Evolutionary conservation across 1,139 yeast genomes (phyloP).

Genomic region (Spencermartinsiella ligniputridi): DNA sequence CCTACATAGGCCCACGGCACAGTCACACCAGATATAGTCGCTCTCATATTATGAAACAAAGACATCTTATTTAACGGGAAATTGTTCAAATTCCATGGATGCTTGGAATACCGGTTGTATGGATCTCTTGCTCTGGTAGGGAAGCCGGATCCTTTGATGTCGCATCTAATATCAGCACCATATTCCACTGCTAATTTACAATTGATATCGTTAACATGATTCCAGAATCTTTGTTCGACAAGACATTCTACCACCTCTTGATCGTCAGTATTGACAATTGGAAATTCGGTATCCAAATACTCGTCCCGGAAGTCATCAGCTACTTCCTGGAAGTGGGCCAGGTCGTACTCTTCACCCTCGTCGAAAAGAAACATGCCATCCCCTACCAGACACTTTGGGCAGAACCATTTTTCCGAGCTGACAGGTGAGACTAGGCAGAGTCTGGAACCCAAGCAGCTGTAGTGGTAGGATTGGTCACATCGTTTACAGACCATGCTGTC

Average conservation of each 20-base stretch:
- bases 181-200: constrained; percentile 45
- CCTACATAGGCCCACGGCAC: constrained; percentile 53
- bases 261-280: constrained; percentile 20
- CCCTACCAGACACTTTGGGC: constrained; percentile 77
- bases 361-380: constrained; percentile 89
- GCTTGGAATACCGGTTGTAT: constrained; percentile 34
- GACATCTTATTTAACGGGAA: constrained; percentile 57
- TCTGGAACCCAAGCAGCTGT: constrained; percentile 46
- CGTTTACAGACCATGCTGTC: constrained; percentile 33
- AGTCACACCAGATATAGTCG: constrained; percentile 43
- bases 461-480: constrained; percentile 67
- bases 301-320: constrained; percentile 47
- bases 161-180: constrained; percentile 44
- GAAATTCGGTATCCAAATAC: constrained; percentile 48
- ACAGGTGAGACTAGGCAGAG: constrained; percentile 41
- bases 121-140: constrained; percentile 37
- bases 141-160: constrained; percentile 48
- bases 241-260: constrained; percentile 19
- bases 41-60: constrained; percentile 41
- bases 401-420: constrained; percentile 53
- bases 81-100: constrained; percentile 72
- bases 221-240: constrained; percentile 37
- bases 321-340: constrained; percentile 54
- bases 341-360: constrained; percentile 60
- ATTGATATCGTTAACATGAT: constrained; percentile 36